These are phyloP conservation scores for Aureobasidium pullulans DNA, from an alignment of 2,329 filamentous ascomycete genomes.

Conservation along the genomic window DNA sequence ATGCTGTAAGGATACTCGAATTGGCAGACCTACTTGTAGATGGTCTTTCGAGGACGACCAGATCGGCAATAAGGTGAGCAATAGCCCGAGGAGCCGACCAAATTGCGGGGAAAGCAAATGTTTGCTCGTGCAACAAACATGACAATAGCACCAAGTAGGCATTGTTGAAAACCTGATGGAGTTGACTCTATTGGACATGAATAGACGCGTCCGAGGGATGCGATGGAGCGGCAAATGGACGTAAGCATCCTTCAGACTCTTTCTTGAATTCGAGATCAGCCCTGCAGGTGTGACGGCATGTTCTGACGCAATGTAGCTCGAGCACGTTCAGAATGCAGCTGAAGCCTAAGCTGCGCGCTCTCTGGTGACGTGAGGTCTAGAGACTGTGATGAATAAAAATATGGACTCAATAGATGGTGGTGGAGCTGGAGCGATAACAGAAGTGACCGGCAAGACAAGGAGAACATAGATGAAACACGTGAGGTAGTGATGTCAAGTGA, in stretches of 20 bases:
- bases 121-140: neutral
- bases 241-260: neutral
- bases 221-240: neutral
- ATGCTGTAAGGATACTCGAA: neutral
- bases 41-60: neutral
- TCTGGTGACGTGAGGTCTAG: too few species aligned
- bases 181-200: neutral
- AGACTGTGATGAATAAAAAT: too few species aligned
- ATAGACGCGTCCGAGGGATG: neutral
- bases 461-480: too few species aligned
- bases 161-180: neutral
- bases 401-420: too few species aligned
- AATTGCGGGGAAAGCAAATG: constrained; percentile 9
- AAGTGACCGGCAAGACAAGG: too few species aligned
- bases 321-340: too few species aligned
- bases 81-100: constrained; percentile 4
- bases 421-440: too few species aligned
- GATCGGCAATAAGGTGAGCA: neutral
- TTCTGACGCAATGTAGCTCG: neutral
- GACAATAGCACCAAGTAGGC: neutral
- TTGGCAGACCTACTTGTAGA: neutral
- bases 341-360: too few species aligned
- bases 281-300: neutral
- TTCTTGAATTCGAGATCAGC: neutral
- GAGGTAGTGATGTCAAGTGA: neutral